Conservation (phyloP, 176 grass and related monocot species). For the Triticum timopheevii region DNA sequence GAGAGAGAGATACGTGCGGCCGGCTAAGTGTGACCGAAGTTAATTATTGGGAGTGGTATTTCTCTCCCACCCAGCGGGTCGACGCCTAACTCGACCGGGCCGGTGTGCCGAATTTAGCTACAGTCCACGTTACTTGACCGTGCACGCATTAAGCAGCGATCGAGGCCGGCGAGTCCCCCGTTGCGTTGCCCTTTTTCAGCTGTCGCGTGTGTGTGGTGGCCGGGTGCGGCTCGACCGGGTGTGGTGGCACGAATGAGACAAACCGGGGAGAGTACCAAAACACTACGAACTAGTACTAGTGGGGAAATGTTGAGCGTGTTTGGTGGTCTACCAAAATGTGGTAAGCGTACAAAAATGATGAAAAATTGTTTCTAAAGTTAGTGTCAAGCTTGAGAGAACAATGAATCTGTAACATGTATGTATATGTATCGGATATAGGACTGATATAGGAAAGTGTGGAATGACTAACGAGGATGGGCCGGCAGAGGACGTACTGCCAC, state of each 20-base stretch:
- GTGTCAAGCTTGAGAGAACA: too few species aligned
- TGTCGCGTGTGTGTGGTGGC: not conserved
- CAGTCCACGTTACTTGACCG: not conserved
- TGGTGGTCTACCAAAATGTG: not conserved
- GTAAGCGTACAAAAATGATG: too few species aligned
- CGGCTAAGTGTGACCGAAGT: not conserved
- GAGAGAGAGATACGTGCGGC: not conserved
- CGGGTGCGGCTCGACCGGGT: constrained; percentile 4
- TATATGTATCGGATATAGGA: too few species aligned
- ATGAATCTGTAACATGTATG: too few species aligned
- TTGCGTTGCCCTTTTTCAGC: not conserved
- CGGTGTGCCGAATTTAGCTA: constrained; percentile 18
- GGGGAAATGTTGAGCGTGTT: not conserved
- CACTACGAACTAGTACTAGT: not conserved
- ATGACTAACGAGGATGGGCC: too few species aligned
- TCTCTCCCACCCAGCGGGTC: not conserved
- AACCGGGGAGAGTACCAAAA: too few species aligned
- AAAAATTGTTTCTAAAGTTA: too few species aligned
- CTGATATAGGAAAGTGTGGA: too few species aligned
- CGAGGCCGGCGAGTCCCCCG: not conserved
- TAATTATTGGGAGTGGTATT: not conserved
- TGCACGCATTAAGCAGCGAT: not conserved
- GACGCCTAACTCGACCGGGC: constrained; percentile 11
- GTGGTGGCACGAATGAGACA: not conserved
- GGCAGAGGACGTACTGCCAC: too few species aligned